phyloP scores from a whole-genome alignment of 345 rosid species.

The Rhodamnia rubescens region DNA sequence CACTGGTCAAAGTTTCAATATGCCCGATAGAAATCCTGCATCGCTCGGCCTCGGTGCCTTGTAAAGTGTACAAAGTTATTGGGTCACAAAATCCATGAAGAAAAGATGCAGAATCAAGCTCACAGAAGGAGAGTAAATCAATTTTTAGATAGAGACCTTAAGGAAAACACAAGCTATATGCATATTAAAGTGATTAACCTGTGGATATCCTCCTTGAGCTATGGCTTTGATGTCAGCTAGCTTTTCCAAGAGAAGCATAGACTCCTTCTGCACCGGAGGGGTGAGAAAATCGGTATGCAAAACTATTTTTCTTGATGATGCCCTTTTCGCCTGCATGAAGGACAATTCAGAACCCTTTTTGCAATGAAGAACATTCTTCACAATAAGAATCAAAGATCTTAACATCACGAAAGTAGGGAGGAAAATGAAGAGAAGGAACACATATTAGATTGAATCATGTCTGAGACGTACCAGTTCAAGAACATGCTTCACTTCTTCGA shows the following conservation, averaged over 20 bases:
- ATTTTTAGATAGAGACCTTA: background rate
- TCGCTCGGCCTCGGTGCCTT: constrained; percentile 67
- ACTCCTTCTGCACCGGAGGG: constrained; percentile 69
- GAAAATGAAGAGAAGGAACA: background rate
- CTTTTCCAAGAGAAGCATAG: constrained; percentile 46
- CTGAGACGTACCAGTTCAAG: constrained; percentile 54
- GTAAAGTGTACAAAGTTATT: background rate
- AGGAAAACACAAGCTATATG: background rate
- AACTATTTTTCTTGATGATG: constrained; percentile 53
- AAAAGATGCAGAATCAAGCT: background rate
- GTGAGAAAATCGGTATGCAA: constrained; percentile 75
- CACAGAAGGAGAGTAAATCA: background rate
- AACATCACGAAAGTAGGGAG: background rate
- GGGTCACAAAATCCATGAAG: background rate
- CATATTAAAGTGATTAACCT: constrained; percentile 27
- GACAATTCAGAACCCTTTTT: background rate
- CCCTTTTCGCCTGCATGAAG: constrained; percentile 51
- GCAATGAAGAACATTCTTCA: background rate
- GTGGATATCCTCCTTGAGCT: constrained; percentile 87
- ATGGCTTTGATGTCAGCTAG: constrained; percentile 55
- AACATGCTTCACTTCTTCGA: constrained; percentile 64
- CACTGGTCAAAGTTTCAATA: constrained; percentile 44
- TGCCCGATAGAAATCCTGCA: constrained; percentile 82
- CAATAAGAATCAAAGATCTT: background rate
- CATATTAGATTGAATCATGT: background rate